Evolutionary conservation across 306 rosid species (phyloP).

Genomic region (Mimosa bimucronata): DNA sequence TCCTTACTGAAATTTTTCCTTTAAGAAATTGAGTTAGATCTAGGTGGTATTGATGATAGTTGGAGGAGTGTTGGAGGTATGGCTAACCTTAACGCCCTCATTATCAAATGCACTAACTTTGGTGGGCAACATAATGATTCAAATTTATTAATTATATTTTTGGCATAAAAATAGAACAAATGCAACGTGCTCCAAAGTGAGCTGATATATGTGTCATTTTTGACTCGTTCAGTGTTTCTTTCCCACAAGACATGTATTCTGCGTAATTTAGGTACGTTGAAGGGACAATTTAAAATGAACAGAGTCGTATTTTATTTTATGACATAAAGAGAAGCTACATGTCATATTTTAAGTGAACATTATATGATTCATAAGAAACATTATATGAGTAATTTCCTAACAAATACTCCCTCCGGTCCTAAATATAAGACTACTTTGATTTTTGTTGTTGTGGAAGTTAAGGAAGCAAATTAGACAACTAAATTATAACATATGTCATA

Average conservation of each 20-base stretch:
- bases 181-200: background rate
- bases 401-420: no score
- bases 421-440: no score
- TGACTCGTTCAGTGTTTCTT: background rate
- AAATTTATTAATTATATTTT: no score
- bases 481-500: no score
- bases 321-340: background rate
- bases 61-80: no score
- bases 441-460: no score
- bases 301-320: no score
- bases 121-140: background rate
- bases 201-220: no score
- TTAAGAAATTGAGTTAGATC: background rate
- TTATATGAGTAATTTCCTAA: background rate
- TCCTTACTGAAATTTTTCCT: no score
- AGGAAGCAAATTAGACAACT: no score
- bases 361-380: background rate
- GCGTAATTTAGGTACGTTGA: background rate
- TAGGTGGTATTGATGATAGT: background rate
- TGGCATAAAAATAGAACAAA: background rate
- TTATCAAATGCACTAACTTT: background rate
- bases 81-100: no score
- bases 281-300: background rate
- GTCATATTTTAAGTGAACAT: no score
- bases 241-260: background rate